phyloP scores from a whole-genome alignment of 805 yeast species.

The Maudiozyma barnettii region DNA sequence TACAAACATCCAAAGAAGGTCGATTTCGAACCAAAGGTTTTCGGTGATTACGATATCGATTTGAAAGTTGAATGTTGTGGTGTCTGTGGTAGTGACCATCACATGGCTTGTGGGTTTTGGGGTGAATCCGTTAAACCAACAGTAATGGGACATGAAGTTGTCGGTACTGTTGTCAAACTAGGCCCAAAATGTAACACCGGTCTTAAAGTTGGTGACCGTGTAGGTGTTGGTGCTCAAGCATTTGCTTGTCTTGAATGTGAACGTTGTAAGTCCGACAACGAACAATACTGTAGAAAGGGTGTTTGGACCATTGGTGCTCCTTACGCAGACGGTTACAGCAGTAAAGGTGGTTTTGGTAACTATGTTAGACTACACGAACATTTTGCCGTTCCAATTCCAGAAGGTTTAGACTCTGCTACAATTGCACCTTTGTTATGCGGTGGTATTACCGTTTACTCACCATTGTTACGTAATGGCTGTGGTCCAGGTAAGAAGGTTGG shows the following conservation, averaged over 20 bases:
- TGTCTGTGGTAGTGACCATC: slow-evolving; percentile 52
- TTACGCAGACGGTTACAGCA: slow-evolving; percentile 39
- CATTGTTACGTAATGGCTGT: slow-evolving; percentile 44
- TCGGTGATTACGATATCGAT: slow-evolving; percentile 40
- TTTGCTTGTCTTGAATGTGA: slow-evolving; percentile 54
- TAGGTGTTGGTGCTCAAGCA: slow-evolving; percentile 70
- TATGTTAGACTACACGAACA: slow-evolving; percentile 55
- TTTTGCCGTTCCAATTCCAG: slow-evolving; percentile 58
- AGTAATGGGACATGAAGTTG: slow-evolving; percentile 58
- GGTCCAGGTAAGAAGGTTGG: slow-evolving; percentile 45
- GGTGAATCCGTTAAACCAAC: slow-evolving; percentile 22
- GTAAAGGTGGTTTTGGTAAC: slow-evolving; percentile 65
- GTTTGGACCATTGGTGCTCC: slow-evolving; percentile 39
- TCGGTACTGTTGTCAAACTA: slow-evolving; percentile 48
- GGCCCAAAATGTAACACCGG: slow-evolving; percentile 44
- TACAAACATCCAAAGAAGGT: slow-evolving; percentile 49
- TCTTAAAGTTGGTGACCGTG: slow-evolving; percentile 60
- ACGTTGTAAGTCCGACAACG: slow-evolving; percentile 46
- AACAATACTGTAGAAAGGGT: slow-evolving; percentile 43
- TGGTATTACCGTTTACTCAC: slow-evolving; percentile 64
- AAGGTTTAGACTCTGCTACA: slow-evolving; percentile 37
- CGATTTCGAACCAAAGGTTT: slow-evolving; percentile 39
- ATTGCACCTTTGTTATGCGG: slow-evolving; percentile 75
- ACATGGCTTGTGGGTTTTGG: slow-evolving; percentile 19
- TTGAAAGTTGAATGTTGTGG: slow-evolving; percentile 54